These are phyloP conservation scores for Claviceps pazoutovae DNA, from an alignment of 2,329 filamentous ascomycete genomes.

Conservation along the genomic window DNA sequence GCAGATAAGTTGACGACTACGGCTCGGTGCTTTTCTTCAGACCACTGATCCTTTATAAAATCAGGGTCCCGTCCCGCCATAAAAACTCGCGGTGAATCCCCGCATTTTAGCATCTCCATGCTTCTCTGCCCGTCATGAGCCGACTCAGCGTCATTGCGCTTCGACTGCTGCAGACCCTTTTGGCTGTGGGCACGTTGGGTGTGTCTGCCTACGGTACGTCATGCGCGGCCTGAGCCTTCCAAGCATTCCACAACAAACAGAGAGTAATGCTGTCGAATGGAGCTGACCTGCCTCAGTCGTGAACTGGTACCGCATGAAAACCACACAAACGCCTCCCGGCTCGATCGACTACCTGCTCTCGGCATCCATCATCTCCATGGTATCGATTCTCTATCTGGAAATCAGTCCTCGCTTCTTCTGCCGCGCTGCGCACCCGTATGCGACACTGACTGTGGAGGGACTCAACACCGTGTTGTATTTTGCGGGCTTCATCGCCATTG, in stretches of 20 bases:
- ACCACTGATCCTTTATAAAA: not conserved
- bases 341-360: constrained; percentile 46
- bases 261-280: not conserved
- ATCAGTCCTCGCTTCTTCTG: constrained; percentile 31
- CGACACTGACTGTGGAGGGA: constrained; percentile 33
- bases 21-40: not conserved
- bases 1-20: not conserved
- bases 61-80: not conserved
- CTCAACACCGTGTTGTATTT: constrained; percentile 44
- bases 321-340: constrained; percentile 36
- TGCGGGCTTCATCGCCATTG: constrained; percentile 43
- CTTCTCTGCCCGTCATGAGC: constrained; percentile 7
- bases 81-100: not conserved
- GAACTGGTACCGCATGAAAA: constrained; percentile 45
- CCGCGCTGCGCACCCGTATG: constrained; percentile 33
- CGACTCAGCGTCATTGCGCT: constrained; percentile 6
- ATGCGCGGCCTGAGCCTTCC: not conserved
- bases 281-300: constrained; percentile 29
- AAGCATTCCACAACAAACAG: not conserved
- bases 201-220: constrained; percentile 11
- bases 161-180: constrained; percentile 9
- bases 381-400: constrained; percentile 42
- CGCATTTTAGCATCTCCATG: not conserved
- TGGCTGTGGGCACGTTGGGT: constrained; percentile 8
- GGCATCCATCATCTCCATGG: constrained; percentile 36